A percentile compares a stretch with the other conserved stretches of the same genome.
Evolutionary conservation across 2,329 filamentous ascomycete genomes (phyloP).

Genomic region (Trichoderma sp.): DNA sequence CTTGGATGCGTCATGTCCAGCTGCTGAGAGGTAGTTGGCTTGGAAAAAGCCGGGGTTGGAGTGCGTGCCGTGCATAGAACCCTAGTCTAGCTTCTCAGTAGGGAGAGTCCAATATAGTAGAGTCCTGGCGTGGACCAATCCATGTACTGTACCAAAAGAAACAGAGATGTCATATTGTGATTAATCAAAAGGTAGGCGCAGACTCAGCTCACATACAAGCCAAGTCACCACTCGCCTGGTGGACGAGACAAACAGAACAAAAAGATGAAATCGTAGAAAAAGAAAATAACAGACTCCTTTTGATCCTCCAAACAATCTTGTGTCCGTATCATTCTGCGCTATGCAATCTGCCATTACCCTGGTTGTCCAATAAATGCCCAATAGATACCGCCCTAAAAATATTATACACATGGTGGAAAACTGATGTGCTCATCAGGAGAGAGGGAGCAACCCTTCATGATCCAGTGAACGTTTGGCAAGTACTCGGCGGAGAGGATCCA

Average conservation of each 20-base stretch:
- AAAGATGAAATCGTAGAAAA: background rate
- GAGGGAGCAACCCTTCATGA: background rate
- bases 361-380: background rate
- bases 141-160: background rate
- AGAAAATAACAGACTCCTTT: background rate
- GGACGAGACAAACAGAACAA: background rate
- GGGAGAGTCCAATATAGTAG: background rate
- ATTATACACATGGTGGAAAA: background rate
- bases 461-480: background rate
- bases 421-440: background rate
- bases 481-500: background rate
- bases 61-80: background rate
- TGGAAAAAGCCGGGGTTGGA: background rate
- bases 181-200: background rate
- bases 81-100: slow-evolving; percentile 7
- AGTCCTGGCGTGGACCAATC: background rate
- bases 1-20: background rate
- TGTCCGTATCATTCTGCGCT: background rate
- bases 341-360: background rate
- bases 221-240: background rate
- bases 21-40: background rate
- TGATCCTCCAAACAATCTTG: background rate
- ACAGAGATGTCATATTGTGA: background rate
- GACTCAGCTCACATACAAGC: background rate
- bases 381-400: background rate